Conservation (phyloP, 805 yeast genomes). For the Teunomyces tritomae region DNA sequence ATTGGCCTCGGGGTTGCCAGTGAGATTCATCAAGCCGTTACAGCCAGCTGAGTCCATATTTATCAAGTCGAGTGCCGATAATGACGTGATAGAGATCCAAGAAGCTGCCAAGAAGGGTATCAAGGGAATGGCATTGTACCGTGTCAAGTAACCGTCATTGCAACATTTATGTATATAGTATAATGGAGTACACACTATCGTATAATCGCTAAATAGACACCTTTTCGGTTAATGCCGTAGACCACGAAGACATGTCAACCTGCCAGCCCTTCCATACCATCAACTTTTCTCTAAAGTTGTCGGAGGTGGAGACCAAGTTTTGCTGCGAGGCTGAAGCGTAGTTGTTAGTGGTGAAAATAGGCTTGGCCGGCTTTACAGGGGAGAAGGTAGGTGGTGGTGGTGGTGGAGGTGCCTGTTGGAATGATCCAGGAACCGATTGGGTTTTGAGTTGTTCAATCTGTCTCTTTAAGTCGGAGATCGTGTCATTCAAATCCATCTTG, state of each 20-base stretch:
- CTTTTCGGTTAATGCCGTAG: conserved; percentile 50
- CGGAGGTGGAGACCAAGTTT: conserved; percentile 27
- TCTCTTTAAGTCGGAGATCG: conserved; percentile 27
- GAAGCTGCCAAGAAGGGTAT: conserved; percentile 78
- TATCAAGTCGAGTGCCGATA: conserved; percentile 46
- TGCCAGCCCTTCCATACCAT: conserved; percentile 82
- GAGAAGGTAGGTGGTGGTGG: conserved; percentile 5
- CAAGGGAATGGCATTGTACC: conserved; percentile 78
- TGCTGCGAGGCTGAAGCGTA: conserved; percentile 29
- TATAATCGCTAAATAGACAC: conserved; percentile 21
- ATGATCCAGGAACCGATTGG: conserved; percentile 4
- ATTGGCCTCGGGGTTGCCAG: conserved; percentile 71
- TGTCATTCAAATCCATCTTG: conserved; percentile 37
- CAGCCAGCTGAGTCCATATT: conserved; percentile 89
- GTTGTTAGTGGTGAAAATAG: conserved; percentile 26
- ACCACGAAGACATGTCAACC: conserved; percentile 83
- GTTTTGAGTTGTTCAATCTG: conserved; percentile 15
- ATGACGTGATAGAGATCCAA: conserved; percentile 66
- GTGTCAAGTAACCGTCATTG: conserved; percentile 47
- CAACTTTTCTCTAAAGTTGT: conserved; percentile 56
- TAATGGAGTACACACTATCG: conserved; percentile 1
- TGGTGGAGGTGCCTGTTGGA: conserved; percentile 2
- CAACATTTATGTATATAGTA: conserved; percentile 8
- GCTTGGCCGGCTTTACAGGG: conserved; percentile 25
- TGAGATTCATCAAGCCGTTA: conserved; percentile 73